Base-by-base conservation (phyloP, 345 rosid species). In the Anacardium occidentale region DNA sequence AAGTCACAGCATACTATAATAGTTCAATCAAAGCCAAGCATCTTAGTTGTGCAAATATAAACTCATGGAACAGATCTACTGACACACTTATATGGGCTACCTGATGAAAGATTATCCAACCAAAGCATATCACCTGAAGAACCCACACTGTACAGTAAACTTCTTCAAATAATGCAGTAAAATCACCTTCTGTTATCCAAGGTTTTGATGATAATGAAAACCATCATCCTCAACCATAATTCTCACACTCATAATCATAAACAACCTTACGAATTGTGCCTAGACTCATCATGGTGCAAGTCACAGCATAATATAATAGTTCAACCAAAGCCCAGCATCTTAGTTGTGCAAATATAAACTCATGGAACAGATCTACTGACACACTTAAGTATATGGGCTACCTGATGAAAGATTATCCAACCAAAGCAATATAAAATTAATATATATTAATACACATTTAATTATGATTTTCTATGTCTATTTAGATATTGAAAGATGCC, bases 121-220 rank as follows among this genome's bases (percentile, higher is more conserved):
- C n/a, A n/a, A 29, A 25, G 25, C 66, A 40, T 51, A 69, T 34
- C 51, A 55, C 62, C 7, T 15, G 71, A 66, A 66, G n/a, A 67
- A 52, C 45, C 37, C 12, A 20, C 20, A 26, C 29, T 6, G 21
- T 25, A 53, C 12, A 6, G 29, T 21, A 21, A 53, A 53, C 29
- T 68, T 68, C 32, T n/a, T 20, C 45, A 52, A 37, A 34, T 67
- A 40, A 26, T 34, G 34, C 45, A 52, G 6, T 32, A 29, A 26
- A 9, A 26, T 10, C 24, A 18, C 24, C 25, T 37, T 18, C 18
- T 66, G 18, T 52, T 52, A 29, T 67, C 45, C 7, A 67, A 29
- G 32, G 32, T 53, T 60, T 32, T 60, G 42, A 59, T 15, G 61
- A 22, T 59, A 20, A 32, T 11, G 37, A 58, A 13, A 18, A 15